phyloP scores from a whole-genome alignment of 208 protist genomes.

The Trypanosoma melophagium region DNA sequence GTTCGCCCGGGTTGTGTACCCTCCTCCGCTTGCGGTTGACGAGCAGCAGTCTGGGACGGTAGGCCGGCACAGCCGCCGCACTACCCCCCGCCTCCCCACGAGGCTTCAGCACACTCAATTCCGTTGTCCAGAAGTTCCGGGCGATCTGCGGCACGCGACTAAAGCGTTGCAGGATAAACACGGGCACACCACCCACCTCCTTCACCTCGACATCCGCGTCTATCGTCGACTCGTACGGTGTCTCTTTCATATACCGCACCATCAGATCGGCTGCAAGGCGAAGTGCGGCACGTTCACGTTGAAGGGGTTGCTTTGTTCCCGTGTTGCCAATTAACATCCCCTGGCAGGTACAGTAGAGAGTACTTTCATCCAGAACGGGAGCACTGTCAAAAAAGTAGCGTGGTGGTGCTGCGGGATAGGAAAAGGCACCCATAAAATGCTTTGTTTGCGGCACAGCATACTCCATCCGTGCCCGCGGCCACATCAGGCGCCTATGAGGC shows the following conservation, averaged over 20 bases:
- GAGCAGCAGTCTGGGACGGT: constrained; percentile 37
- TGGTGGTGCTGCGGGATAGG: constrained; percentile 10
- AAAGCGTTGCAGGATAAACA: constrained; percentile 9
- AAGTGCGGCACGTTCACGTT: neutral
- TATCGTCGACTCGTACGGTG: constrained; percentile 11
- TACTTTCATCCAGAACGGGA: constrained; percentile 7
- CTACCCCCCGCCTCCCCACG: neutral
- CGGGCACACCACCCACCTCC: neutral
- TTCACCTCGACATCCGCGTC: neutral
- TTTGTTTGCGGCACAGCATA: constrained; percentile 3
- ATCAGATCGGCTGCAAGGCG: constrained; percentile 10
- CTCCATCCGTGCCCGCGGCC: neutral
- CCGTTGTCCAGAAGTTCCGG: constrained; percentile 9
- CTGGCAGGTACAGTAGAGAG: constrained; percentile 25
- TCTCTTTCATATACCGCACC: constrained; percentile 18
- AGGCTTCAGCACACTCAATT: neutral
- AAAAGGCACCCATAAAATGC: constrained; percentile 16
- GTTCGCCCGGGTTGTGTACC: constrained; percentile 30
- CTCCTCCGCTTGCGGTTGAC: constrained; percentile 36
- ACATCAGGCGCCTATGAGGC: neutral
- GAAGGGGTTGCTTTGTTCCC: neutral
- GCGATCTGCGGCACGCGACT: constrained; percentile 11
- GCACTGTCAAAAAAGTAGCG: constrained; percentile 15
- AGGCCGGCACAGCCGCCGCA: neutral
- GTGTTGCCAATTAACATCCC: neutral